Evolutionary conservation across 257 asterid genomes (phyloP).

Genomic region (Solanum megistacrolobum): DNA sequence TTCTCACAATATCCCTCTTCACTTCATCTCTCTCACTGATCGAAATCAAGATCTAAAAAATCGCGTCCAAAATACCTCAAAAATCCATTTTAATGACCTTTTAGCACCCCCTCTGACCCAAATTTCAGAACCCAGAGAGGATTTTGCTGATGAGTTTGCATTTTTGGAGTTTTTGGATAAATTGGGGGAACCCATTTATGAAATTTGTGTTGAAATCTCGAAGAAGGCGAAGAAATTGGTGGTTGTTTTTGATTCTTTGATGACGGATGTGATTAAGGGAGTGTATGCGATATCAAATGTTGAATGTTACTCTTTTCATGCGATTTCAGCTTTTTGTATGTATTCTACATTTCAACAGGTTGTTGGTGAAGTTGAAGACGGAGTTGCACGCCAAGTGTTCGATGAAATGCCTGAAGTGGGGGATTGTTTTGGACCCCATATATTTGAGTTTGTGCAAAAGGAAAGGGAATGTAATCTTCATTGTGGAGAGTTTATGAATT

Average conservation of each 20-base stretch:
- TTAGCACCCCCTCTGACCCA: background rate
- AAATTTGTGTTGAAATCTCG: background rate
- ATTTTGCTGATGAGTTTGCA: background rate
- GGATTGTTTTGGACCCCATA: background rate
- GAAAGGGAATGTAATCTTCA: background rate
- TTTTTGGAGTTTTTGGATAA: background rate
- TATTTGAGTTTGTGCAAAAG: background rate
- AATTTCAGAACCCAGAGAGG: background rate
- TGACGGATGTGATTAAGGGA: background rate
- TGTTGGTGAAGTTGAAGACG: background rate
- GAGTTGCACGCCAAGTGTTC: background rate
- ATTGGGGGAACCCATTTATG: background rate
- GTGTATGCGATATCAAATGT: background rate
- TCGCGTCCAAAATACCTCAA: background rate
- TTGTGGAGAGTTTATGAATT: background rate
- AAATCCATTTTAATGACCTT: background rate
- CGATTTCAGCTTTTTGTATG: background rate
- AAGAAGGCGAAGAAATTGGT: background rate
- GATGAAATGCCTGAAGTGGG: background rate
- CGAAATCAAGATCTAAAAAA: background rate
- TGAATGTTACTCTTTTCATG: background rate
- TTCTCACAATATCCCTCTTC: background rate
- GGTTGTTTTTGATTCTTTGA: background rate
- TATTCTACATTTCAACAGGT: background rate
- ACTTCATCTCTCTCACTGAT: background rate